Conservation (phyloP, 805 yeast genomes). For the Spathaspora girioi region DNA sequence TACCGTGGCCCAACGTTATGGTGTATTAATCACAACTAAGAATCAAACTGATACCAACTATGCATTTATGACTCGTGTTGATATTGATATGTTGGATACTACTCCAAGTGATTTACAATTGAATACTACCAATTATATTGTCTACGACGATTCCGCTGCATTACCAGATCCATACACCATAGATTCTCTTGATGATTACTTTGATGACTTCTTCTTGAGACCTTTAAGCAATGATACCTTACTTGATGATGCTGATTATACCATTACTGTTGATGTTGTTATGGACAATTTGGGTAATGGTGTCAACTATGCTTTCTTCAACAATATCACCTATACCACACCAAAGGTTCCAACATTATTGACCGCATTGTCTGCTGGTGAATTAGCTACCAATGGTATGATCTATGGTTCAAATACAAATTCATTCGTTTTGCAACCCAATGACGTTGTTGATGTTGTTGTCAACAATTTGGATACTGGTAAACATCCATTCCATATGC, state of each 20-base stretch:
- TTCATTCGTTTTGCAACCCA: constrained; percentile 53
- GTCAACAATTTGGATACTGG: constrained; percentile 78
- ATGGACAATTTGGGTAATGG: constrained; percentile 76
- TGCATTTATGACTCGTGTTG: constrained; percentile 60
- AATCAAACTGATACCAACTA: constrained; percentile 42
- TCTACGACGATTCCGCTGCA: constrained; percentile 38
- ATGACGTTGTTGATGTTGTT: constrained; percentile 70
- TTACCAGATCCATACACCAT: constrained; percentile 18
- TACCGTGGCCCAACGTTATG: constrained; percentile 79
- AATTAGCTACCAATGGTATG: constrained; percentile 46
- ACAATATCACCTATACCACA: constrained; percentile 56
- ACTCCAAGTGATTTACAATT: constrained; percentile 55
- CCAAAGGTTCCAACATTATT: constrained; percentile 73
- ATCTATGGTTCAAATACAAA: constrained; percentile 75
- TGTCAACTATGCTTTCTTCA: constrained; percentile 72
- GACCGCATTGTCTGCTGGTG: constrained; percentile 62
- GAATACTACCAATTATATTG: constrained; percentile 52
- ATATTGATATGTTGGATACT: constrained; percentile 64
- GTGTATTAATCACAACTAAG: constrained; percentile 63
- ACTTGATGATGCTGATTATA: constrained; percentile 58
- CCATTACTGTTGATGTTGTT: constrained; percentile 52
- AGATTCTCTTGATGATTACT: constrained; percentile 35
- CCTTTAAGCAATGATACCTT: constrained; percentile 56
- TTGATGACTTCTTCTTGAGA: constrained; percentile 73
- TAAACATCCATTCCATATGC: constrained; percentile 76